Evolutionary conservation across 768 basidiomycete genomes (phyloP).

Genomic region (Auriculariales sp.): DNA sequence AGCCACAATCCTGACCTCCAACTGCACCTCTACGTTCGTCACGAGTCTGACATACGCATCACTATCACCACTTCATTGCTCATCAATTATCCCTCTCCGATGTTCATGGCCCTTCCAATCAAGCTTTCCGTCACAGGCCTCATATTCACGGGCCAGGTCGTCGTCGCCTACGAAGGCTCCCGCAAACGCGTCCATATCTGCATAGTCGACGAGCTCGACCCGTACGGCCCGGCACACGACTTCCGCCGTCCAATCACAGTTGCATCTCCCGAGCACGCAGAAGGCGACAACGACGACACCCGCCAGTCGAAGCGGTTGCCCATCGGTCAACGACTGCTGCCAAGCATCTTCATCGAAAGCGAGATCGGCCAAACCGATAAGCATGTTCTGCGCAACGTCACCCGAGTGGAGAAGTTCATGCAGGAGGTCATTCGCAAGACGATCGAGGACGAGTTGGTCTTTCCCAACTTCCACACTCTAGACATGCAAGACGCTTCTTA

Average conservation of each 20-base stretch:
- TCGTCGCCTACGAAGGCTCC: slow-evolving; percentile 82
- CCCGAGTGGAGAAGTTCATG: slow-evolving; percentile 87
- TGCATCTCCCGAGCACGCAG: slow-evolving; percentile 41
- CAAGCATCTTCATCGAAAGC: slow-evolving; percentile 82
- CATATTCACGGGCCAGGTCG: slow-evolving; percentile 73
- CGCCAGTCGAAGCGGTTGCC: slow-evolving; percentile 54
- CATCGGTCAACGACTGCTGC: slow-evolving; percentile 70
- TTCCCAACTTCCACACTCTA: slow-evolving; percentile 85
- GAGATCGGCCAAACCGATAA: slow-evolving; percentile 95
- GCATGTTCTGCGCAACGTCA: slow-evolving; percentile 91
- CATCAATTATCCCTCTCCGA: slow-evolving; percentile 91
- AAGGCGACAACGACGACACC: slow-evolving; percentile 36
- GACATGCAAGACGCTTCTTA: slow-evolving; percentile 2
- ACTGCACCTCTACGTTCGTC: slow-evolving; percentile 70
- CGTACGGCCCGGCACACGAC: slow-evolving; percentile 53
- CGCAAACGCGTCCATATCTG: slow-evolving; percentile 74
- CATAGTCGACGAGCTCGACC: slow-evolving; percentile 76
- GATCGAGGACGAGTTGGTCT: slow-evolving; percentile 89
- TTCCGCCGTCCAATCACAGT: slow-evolving; percentile 17
- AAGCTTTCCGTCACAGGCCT: slow-evolving; percentile 85
- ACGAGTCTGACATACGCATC: slow-evolving; percentile 79
- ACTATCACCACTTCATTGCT: slow-evolving; percentile 84
- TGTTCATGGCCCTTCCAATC: slow-evolving; percentile 96
- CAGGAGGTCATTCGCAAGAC: slow-evolving; percentile 92
- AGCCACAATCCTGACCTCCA: slow-evolving; percentile 54